Percentiles rank a stretch among this genome's conserved stretches.
These are phyloP conservation scores for Kwoniella botswanensis DNA, from an alignment of 768 basidiomycete species.

Conservation along the genomic window DNA sequence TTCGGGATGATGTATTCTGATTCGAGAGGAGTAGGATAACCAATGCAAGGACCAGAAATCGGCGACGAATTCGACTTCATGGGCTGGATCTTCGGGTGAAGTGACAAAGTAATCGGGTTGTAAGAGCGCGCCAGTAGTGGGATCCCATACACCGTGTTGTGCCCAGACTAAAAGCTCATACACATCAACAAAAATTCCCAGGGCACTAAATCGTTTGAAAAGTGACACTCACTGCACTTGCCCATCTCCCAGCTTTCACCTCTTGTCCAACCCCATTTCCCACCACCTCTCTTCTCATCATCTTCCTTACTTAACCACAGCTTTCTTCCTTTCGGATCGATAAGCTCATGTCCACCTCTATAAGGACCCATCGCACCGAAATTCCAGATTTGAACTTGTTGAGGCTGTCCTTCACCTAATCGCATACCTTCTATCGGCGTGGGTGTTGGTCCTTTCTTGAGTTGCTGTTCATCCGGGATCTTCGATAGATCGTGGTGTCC, in stretches of 20 bases:
- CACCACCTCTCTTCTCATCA: conserved; percentile 58
- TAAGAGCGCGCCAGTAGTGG: conserved; percentile 32
- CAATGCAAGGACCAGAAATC: conserved; percentile 53
- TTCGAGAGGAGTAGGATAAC: conserved; percentile 38
- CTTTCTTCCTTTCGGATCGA: conserved; percentile 73
- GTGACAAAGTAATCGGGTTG: conserved; percentile 49
- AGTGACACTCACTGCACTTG: conserved; percentile 55
- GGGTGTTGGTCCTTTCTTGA: conserved; percentile 86
- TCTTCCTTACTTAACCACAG: conserved; percentile 44
- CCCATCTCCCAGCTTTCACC: conserved; percentile 55
- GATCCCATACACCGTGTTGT: conserved; percentile 57
- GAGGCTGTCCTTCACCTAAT: conserved; percentile 84
- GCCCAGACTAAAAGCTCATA: conserved; percentile 51
- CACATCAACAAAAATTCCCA: not conserved
- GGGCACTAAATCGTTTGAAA: not conserved
- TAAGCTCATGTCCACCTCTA: conserved; percentile 71
- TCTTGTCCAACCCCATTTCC: conserved; percentile 74
- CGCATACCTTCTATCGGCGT: conserved; percentile 81
- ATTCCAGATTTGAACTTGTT: conserved; percentile 75
- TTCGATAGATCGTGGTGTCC: conserved; percentile 70
- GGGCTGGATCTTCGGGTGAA: conserved; percentile 25
- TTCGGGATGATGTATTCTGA: conserved; percentile 51
- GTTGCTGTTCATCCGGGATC: conserved; percentile 70
- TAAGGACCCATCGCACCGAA: conserved; percentile 80
- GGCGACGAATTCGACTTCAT: conserved; percentile 39